Evolutionary conservation across 140 eudicot genomes (phyloP).

Genomic region (Oenanthe javanica): DNA sequence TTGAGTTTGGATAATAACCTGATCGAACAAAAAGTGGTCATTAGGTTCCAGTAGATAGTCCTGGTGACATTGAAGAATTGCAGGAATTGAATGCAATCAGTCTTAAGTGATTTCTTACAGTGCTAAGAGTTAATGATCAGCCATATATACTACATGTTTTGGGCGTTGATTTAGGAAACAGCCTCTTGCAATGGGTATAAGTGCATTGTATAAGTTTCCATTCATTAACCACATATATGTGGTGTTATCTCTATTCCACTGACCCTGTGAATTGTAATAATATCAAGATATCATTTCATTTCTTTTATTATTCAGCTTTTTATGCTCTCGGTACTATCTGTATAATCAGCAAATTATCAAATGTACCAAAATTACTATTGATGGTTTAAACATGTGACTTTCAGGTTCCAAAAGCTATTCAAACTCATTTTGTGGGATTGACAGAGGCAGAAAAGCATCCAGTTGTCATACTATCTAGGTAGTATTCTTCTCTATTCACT

Average conservation of each 20-base stretch:
- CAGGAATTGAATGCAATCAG: background rate
- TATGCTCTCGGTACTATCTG: background rate
- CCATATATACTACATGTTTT: background rate
- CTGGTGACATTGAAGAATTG: background rate
- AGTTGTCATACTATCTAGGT: slow-evolving; percentile 73
- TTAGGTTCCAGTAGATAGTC: background rate
- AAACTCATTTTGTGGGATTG: slow-evolving; percentile 43
- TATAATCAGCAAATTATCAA: background rate
- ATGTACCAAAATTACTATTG: background rate
- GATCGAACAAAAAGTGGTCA: background rate
- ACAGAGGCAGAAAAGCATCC: slow-evolving; percentile 80
- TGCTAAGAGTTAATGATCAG: background rate
- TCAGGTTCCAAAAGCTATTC: slow-evolving; percentile 76
- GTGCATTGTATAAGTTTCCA: background rate
- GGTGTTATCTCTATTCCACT: background rate
- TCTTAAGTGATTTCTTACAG: background rate
- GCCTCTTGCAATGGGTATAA: background rate
- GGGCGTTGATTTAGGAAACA: background rate
- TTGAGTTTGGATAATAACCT: background rate
- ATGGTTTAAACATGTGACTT: slow-evolving; percentile 13
- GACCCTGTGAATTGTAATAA: background rate
- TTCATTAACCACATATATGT: background rate
- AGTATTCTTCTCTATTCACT: slow-evolving; percentile 17
- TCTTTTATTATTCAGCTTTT: background rate
- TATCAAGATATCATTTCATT: background rate